Evolutionary conservation across 331 rosid genomes (phyloP), one percentile per base, ranked within the genome.

Genomic region (Erythrophleum ivorense): DNA sequence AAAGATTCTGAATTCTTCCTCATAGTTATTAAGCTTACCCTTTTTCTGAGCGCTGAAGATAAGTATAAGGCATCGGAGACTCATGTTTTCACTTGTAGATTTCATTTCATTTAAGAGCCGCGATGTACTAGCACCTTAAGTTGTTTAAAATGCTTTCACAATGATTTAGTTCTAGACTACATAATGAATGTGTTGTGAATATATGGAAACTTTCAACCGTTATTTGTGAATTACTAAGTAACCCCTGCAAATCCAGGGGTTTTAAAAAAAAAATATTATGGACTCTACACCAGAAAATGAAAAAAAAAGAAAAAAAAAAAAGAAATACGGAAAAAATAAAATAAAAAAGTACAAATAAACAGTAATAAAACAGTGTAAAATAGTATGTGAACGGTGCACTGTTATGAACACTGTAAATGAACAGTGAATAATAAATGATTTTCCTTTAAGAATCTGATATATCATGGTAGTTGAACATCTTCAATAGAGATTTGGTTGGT

Each of bases 1-100:
- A 46, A 65, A 53, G 19, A 15, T n/a, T 79, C 85, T 82, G 84
- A 60, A 82, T 70, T 57, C 84, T 81, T 78, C 86, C 3, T 49
- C 70, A 29, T 87, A 78, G 80, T 24, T 45, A n/a, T 52, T 40
- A 45, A 21, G 72, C 52, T 59, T 71, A 18, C 73, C n/a, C 19
- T 45, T 69, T 19, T n/a, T 41, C 18, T 45, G 55, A 45, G 13
- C 41, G 24, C 41, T 69, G 21, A 75, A 38, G 75, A 60, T 3
- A 50, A 24, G 29, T 24, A 24, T 1, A 24, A 72, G 52, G 46
- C 21, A 24, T 63, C 63, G 52, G 69, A 24, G 18, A 46, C 36
- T 19, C 18, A 29, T 60, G 46, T 49, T 75, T 41, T 52, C 59
- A 21, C 54, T 38, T 67, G 75, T 70, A 40, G 79, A 70, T 29